Evolutionary conservation across 1,139 yeast genomes (phyloP).

Genomic region (Debaryomycetaceae sp.): DNA sequence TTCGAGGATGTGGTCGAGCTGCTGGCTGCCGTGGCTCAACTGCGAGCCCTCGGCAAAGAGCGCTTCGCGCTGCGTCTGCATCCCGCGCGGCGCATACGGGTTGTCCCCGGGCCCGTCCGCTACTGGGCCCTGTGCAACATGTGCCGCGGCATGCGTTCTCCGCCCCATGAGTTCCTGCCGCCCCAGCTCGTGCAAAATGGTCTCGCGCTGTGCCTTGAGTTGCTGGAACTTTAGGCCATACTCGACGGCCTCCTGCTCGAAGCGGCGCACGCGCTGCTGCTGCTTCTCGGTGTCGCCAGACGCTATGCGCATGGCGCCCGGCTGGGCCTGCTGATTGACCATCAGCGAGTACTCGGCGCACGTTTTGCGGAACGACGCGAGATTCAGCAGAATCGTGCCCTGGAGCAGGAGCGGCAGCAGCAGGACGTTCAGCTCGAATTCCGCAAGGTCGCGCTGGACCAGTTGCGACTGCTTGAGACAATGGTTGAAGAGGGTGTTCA

Average conservation of each 20-base stretch:
- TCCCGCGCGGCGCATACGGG: conserved; percentile 5
- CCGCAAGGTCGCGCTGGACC: conserved; percentile 54
- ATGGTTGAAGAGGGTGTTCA: conserved; percentile 81
- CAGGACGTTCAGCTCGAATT: conserved; percentile 56
- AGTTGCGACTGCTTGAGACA: conserved; percentile 78
- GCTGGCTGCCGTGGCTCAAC: conserved; percentile 63
- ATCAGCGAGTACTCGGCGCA: conserved; percentile 66
- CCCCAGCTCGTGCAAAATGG: conserved; percentile 38
- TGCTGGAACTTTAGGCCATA: conserved; percentile 48
- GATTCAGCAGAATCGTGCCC: conserved; percentile 75
- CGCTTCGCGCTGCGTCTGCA: conserved; percentile 49
- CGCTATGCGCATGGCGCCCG: conserved; percentile 26
- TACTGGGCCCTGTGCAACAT: too few species aligned
- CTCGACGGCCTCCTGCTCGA: conserved; percentile 49
- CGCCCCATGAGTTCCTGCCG: conserved; percentile 56
- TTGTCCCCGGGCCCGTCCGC: neutral
- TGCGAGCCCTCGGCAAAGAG: conserved; percentile 56
- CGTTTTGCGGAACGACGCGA: conserved; percentile 66
- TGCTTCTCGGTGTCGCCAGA: conserved; percentile 54
- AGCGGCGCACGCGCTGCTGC: conserved; percentile 46
- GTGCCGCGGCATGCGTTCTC: conserved; percentile 19
- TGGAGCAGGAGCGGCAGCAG: conserved; percentile 68
- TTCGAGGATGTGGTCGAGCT: conserved; percentile 79
- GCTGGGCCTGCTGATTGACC: conserved; percentile 27
- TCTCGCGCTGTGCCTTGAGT: conserved; percentile 58